Percentiles rank a stretch among this genome's conserved stretches.
These are phyloP conservation scores for Uronychia binucleata DNA, from an alignment of 73 alveolate species.

Conservation along the genomic window DNA sequence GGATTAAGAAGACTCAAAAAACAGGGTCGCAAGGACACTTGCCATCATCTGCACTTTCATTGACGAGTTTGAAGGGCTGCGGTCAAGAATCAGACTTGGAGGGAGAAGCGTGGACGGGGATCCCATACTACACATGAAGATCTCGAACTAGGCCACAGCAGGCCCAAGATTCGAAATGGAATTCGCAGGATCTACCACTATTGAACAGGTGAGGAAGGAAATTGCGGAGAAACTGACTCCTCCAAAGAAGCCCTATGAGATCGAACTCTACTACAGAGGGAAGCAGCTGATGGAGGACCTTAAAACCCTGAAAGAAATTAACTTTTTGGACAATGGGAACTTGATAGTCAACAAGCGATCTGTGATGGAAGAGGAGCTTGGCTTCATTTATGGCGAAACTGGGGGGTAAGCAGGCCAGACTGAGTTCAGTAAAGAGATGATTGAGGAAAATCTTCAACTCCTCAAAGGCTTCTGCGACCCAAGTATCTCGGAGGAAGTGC, in stretches of 20 bases:
- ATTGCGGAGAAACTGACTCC: slow-evolving; percentile 36
- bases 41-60: slow-evolving; percentile 52
- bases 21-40: slow-evolving; percentile 57
- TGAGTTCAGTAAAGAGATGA: slow-evolving; percentile 6
- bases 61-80: slow-evolving; percentile 71
- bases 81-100: slow-evolving; percentile 31
- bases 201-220: slow-evolving; percentile 42
- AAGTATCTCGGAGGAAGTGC: slow-evolving; percentile 13
- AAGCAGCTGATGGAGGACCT: slow-evolving; percentile 43
- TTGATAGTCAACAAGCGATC: slow-evolving; percentile 2
- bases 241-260: slow-evolving; percentile 33
- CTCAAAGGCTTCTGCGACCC: slow-evolving; percentile 39
- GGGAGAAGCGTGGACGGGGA: slow-evolving; percentile 10
- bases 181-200: slow-evolving; percentile 18
- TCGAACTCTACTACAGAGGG: slow-evolving; percentile 37
- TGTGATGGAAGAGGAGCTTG: slow-evolving; percentile 1
- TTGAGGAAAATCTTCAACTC: slow-evolving; percentile 5
- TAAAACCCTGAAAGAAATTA: slow-evolving; percentile 49
- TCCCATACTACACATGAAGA: slow-evolving; percentile 3
- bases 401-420: not conserved
- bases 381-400: not conserved
- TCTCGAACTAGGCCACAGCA: slow-evolving; percentile 23
- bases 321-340: slow-evolving; percentile 10
- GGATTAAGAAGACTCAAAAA: slow-evolving; percentile 47
- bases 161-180: slow-evolving; percentile 15